These are phyloP conservation scores for Huntiella savannae DNA, from an alignment of 2,329 filamentous ascomycete genomes.

Conservation along the genomic window DNA sequence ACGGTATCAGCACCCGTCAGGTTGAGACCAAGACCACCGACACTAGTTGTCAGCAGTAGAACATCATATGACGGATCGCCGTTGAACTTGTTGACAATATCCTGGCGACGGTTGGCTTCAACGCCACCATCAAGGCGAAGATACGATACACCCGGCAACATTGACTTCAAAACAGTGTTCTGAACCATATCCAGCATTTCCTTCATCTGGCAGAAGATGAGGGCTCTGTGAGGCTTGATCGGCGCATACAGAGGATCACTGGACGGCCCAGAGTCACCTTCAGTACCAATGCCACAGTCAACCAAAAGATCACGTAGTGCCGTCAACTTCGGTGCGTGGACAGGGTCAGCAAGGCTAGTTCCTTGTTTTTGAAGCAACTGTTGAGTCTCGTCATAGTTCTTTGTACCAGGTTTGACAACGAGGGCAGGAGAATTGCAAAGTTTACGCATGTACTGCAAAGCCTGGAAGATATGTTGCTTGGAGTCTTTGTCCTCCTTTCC, in stretches of 20 bases:
- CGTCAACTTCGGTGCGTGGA: conserved; percentile 80
- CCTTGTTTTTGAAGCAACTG: conserved; percentile 58
- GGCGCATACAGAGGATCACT: conserved; percentile 50
- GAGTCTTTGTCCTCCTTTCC: conserved; percentile 73
- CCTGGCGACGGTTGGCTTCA: conserved; percentile 81
- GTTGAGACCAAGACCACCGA: conserved; percentile 86
- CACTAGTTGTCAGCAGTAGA: conserved; percentile 79
- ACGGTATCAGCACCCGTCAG: conserved; percentile 94
- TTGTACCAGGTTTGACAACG: conserved; percentile 87
- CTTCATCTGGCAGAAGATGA: conserved; percentile 99
- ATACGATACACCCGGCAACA: conserved; percentile 84
- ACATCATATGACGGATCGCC: conserved; percentile 93
- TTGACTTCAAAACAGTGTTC: conserved; percentile 70
- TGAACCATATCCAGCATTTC: conserved; percentile 99
- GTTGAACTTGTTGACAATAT: conserved; percentile 98
- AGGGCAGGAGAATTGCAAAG: conserved; percentile 93
- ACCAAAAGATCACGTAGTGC: conserved; percentile 83
- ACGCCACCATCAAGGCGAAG: conserved; percentile 87
- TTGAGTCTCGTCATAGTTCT: conserved; percentile 76
- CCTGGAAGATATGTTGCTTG: conserved; percentile 98
- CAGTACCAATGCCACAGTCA: conserved; percentile 89
- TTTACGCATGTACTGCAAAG: conserved; percentile 97
- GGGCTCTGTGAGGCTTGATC: conserved; percentile 85
- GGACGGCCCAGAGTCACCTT: conserved; percentile 28
- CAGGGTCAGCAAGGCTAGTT: conserved; percentile 64